These are phyloP conservation scores for Phytophthora aleatoria DNA, from an alignment of 352 stramenopile genomes.

Conservation along the genomic window DNA sequence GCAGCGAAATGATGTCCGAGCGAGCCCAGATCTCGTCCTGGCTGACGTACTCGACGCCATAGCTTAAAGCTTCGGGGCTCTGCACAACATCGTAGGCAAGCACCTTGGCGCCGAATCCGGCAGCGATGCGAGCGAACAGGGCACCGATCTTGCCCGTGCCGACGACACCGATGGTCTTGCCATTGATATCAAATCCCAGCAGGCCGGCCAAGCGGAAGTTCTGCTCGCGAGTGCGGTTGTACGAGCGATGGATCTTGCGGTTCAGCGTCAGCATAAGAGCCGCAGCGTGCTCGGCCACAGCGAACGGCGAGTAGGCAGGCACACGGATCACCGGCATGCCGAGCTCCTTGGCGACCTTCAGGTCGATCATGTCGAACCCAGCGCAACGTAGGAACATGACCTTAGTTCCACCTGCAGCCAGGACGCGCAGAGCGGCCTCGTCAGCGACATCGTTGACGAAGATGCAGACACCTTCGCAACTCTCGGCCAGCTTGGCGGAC, in stretches of 20 bases:
- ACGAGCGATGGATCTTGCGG: slow-evolving; percentile 76
- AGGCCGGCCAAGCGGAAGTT: slow-evolving; percentile 75
- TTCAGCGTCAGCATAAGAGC: slow-evolving; percentile 85
- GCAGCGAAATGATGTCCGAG: slow-evolving; percentile 89
- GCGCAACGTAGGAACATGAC: slow-evolving; percentile 83
- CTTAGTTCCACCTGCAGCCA: slow-evolving; percentile 54
- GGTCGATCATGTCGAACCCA: slow-evolving; percentile 82
- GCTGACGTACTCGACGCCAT: slow-evolving; percentile 43
- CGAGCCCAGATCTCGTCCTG: slow-evolving; percentile 66
- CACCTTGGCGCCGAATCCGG: slow-evolving; percentile 50
- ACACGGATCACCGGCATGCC: slow-evolving; percentile 66
- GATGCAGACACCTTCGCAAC: slow-evolving; percentile 71
- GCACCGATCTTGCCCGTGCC: slow-evolving; percentile 59
- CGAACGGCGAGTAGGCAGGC: slow-evolving; percentile 79
- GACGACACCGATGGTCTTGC: slow-evolving; percentile 76
- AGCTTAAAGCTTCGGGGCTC: slow-evolving; percentile 48
- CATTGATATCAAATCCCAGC: slow-evolving; percentile 68
- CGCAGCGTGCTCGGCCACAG: slow-evolving; percentile 79
- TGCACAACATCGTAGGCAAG: slow-evolving; percentile 72
- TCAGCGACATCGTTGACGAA: slow-evolving; percentile 90
- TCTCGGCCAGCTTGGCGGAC: slow-evolving; percentile 56
- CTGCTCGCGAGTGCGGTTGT: slow-evolving; percentile 74
- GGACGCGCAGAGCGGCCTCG: slow-evolving; percentile 50
- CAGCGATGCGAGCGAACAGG: slow-evolving; percentile 55
- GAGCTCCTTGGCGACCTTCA: slow-evolving; percentile 63